These are phyloP conservation scores for Areca catechu DNA, from an alignment of 176 grass and related monocot genomes.

Conservation along the genomic window DNA sequence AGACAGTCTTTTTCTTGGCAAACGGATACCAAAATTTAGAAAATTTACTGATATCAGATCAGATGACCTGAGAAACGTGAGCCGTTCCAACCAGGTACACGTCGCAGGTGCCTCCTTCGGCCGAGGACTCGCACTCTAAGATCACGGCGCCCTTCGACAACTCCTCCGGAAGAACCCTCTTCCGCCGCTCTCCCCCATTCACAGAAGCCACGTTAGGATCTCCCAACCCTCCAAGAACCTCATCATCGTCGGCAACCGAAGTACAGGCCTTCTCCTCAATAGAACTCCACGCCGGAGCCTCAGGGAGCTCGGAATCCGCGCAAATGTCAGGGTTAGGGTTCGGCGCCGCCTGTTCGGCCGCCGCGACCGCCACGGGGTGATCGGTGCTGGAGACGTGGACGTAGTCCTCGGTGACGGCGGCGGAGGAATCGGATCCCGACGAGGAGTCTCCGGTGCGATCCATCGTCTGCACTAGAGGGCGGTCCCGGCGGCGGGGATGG, in stretches of 20 bases:
- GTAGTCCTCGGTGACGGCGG: background rate
- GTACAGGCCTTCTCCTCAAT: conserved; percentile 18
- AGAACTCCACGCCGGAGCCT: conserved; percentile 1
- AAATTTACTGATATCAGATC: background rate
- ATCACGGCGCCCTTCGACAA: conserved; percentile 44
- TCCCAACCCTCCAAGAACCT: no score
- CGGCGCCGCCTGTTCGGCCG: no score
- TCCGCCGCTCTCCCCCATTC: background rate
- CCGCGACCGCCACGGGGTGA: conserved; percentile 1
- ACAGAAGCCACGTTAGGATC: background rate
- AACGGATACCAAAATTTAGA: background rate
- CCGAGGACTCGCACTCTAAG: conserved; percentile 51
- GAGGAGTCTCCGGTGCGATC: conserved; percentile 19
- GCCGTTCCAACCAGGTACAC: conserved; percentile 65
- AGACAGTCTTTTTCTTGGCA: background rate
- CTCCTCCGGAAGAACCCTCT: conserved; percentile 53
- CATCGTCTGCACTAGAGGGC: conserved; percentile 28
- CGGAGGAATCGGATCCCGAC: background rate
- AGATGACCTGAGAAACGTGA: conserved; percentile 64
- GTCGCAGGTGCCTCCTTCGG: conserved; percentile 39
- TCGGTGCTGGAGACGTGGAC: conserved; percentile 1
- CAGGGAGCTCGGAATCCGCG: background rate
- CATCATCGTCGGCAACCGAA: background rate
- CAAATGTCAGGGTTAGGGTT: background rate
- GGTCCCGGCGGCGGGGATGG: background rate